Conservation (phyloP, 2,329 filamentous ascomycete genomes). For the Claviceps lovelessii region DNA sequence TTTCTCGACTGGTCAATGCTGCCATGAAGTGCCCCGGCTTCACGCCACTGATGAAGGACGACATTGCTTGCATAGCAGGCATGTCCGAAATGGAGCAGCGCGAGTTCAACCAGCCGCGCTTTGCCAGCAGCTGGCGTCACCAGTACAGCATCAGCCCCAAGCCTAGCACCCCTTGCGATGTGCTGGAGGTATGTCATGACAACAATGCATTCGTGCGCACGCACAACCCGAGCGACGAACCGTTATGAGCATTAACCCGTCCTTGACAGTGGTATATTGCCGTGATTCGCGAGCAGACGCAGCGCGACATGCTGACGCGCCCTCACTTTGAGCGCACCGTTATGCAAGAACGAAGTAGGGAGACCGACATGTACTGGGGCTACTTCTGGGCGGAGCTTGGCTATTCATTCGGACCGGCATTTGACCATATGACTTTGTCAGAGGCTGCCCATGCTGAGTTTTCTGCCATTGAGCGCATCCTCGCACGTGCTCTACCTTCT, state of each 20-base stretch:
- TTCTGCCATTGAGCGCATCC: slow-evolving; percentile 32
- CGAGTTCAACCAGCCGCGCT: slow-evolving; percentile 33
- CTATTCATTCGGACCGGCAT: slow-evolving; percentile 24
- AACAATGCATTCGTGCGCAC: neutral
- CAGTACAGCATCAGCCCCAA: slow-evolving; percentile 38
- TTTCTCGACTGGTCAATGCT: slow-evolving; percentile 36
- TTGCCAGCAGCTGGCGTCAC: slow-evolving; percentile 35
- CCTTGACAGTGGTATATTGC: slow-evolving; percentile 39
- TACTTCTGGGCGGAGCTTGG: slow-evolving; percentile 36
- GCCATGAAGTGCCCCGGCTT: slow-evolving; percentile 47
- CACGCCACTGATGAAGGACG: slow-evolving; percentile 45
- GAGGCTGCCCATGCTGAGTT: slow-evolving; percentile 33
- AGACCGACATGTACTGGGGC: slow-evolving; percentile 34
- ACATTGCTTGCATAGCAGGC: slow-evolving; percentile 31
- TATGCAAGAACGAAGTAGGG: slow-evolving; percentile 18
- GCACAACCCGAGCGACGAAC: neutral
- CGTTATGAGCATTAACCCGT: slow-evolving; percentile 7
- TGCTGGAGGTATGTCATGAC: slow-evolving; percentile 35
- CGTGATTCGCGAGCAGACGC: slow-evolving; percentile 39
- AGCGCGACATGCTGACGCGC: slow-evolving; percentile 23
- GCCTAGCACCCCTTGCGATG: slow-evolving; percentile 32
- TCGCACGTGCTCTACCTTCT: slow-evolving; percentile 20
- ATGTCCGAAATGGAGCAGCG: slow-evolving; percentile 22
- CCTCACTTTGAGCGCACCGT: slow-evolving; percentile 27
- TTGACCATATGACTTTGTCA: slow-evolving; percentile 35